These are phyloP conservation scores for Lithospermum erythrorhizon DNA, from an alignment of 257 asterid genomes.

Conservation along the genomic window DNA sequence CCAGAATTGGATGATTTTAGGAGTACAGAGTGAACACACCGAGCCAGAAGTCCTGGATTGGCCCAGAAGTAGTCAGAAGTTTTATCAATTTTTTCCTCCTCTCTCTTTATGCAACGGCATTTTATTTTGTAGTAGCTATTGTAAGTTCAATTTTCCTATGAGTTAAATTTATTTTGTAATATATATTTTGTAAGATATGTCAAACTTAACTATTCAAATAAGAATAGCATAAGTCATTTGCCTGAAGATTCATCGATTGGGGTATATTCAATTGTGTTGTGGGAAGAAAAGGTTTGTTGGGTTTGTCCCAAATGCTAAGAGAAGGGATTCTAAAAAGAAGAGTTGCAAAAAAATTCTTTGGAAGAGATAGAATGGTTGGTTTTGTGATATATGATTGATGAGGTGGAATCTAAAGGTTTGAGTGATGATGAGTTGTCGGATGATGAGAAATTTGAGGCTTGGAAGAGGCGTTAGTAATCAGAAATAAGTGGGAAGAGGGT, in stretches of 20 bases:
- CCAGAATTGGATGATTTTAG: too few species aligned
- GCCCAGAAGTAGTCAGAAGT: too few species aligned
- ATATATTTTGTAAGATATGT: too few species aligned
- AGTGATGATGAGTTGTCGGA: conserved; percentile 50
- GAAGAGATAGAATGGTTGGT: conserved; percentile 96
- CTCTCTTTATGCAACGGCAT: too few species aligned
- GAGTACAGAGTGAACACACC: too few species aligned
- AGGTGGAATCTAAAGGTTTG: conserved; percentile 37
- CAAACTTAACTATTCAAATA: conserved; percentile 37
- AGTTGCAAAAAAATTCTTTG: conserved; percentile 61
- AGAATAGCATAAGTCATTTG: conserved; percentile 19
- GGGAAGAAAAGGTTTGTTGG: conserved; percentile 40
- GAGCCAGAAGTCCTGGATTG: too few species aligned
- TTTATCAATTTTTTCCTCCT: too few species aligned
- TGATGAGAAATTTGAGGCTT: conserved; percentile 84
- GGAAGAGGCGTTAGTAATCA: conserved; percentile 84
- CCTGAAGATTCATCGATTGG: conserved; percentile 17
- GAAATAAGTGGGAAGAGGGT: conserved; percentile 85
- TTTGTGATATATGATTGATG: conserved; percentile 51
- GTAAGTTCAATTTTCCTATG: conserved; percentile 33
- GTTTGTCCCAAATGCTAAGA: conserved; percentile 64
- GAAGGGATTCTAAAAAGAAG: conserved; percentile 33
- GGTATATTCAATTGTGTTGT: conserved; percentile 23
- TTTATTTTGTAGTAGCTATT: conserved; percentile 13
- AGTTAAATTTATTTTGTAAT: too few species aligned